Percentiles rank a stretch among this genome's conserved stretches.
phyloP scores from a whole-genome alignment of 768 basidiomycete species.

The Pleurotus tuber-regium region DNA sequence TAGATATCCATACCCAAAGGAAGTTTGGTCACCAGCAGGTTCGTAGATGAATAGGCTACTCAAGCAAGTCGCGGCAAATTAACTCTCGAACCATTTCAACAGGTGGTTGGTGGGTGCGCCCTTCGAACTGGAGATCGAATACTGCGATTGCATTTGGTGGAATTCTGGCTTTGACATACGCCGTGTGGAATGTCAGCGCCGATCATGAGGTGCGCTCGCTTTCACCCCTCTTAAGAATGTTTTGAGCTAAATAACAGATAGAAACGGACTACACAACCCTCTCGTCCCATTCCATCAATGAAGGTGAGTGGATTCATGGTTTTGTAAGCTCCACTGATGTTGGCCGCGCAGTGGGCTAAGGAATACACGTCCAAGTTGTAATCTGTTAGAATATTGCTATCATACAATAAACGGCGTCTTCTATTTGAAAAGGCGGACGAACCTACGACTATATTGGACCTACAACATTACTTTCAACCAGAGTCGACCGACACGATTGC shows the following conservation, averaged over 20 bases:
- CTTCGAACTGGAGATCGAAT: constrained; percentile 86
- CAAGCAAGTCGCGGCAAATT: background rate
- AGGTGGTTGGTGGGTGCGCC: constrained; percentile 97
- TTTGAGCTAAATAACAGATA: constrained; percentile 24
- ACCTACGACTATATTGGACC: no score
- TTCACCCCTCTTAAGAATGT: background rate
- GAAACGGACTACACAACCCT: constrained; percentile 60
- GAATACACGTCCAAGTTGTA: no score
- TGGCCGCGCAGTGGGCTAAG: constrained; percentile 43
- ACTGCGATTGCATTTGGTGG: constrained; percentile 73
- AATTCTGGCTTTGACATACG: constrained; percentile 63
- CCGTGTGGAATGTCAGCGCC: constrained; percentile 70
- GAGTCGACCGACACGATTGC: no score
- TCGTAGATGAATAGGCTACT: constrained; percentile 24
- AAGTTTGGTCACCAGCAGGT: constrained; percentile 95
- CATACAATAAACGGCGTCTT: no score
- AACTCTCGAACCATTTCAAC: no score
- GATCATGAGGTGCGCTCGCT: constrained; percentile 66
- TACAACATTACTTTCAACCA: no score
- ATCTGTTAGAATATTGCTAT: no score
- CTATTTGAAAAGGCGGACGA: no score
- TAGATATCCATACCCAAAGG: constrained; percentile 91
- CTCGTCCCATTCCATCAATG: constrained; percentile 77
- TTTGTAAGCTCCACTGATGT: background rate
- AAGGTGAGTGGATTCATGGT: constrained; percentile 62